Evolutionary conservation across 148 eudicot species (phyloP).

Genomic region (Vaccinium darrowii): DNA sequence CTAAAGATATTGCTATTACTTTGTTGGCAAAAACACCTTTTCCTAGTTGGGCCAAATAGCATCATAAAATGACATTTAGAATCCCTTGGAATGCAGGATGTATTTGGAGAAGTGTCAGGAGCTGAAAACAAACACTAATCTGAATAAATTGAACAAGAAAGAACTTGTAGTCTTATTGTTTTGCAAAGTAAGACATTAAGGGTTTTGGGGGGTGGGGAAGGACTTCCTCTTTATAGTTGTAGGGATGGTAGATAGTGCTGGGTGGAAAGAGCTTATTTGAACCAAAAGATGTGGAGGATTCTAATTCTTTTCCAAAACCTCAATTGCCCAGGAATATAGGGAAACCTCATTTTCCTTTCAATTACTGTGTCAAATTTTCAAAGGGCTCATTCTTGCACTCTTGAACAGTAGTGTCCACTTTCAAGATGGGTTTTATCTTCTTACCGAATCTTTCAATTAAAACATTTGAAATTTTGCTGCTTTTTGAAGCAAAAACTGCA

Average conservation of each 20-base stretch:
- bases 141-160: neutral
- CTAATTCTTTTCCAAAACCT: conserved; percentile 1
- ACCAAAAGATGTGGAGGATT: neutral
- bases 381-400: neutral
- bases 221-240: neutral
- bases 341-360: neutral
- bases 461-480: neutral
- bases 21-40: neutral
- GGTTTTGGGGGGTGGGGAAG: neutral
- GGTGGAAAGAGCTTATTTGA: neutral
- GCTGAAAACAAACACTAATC: neutral
- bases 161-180: neutral
- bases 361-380: neutral
- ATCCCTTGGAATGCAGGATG: neutral
- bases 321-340: neutral
- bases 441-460: neutral
- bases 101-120: neutral
- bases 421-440: conserved; percentile 4
- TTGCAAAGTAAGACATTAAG: neutral
- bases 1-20: neutral
- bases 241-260: neutral
- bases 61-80: neutral
- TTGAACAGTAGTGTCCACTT: neutral
- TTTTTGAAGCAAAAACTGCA: neutral
- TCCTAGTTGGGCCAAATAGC: neutral